Percentiles rank a stretch among this genome's conserved stretches.
These are phyloP conservation scores for Coemansia sp. DNA, from an alignment of 192 early-diverging fungal genomes.

Conservation along the genomic window DNA sequence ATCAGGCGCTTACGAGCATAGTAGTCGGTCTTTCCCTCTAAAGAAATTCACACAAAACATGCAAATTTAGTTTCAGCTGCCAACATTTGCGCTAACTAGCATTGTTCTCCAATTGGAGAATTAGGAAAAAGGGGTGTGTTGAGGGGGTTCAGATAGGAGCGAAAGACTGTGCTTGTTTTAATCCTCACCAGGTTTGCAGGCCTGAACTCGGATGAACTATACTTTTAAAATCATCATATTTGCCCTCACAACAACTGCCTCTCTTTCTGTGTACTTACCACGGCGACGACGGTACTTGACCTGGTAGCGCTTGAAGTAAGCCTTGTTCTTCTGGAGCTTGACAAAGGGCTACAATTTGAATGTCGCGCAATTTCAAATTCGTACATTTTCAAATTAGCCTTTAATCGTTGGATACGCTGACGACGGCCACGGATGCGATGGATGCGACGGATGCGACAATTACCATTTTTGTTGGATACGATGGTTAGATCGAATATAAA, in stretches of 20 bases:
- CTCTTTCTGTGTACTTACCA: slow-evolving; percentile 62
- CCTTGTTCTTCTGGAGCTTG: slow-evolving; percentile 94
- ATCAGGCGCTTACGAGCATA: slow-evolving; percentile 98
- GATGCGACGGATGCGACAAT: slow-evolving; percentile 27
- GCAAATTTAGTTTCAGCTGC: neutral
- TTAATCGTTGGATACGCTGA: slow-evolving; percentile 6
- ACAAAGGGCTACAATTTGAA: slow-evolving; percentile 60
- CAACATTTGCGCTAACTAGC: neutral
- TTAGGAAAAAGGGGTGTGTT: neutral
- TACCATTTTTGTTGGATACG: slow-evolving; percentile 46
- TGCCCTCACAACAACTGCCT: neutral
- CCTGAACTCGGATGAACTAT: slow-evolving; percentile 81
- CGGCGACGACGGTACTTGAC: slow-evolving; percentile 99
- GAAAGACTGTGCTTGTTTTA: slow-evolving; percentile 64
- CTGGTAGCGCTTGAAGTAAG: slow-evolving; percentile 99
- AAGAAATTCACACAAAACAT: slow-evolving; percentile 1
- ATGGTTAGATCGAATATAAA: slow-evolving; percentile 6
- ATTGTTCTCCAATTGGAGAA: neutral
- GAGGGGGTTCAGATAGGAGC: slow-evolving; percentile 80
- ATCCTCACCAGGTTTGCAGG: slow-evolving; percentile 54
- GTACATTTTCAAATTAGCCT: neutral
- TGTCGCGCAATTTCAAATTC: neutral
- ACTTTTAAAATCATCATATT: slow-evolving; percentile 64
- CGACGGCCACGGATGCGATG: neutral
- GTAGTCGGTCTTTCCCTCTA: slow-evolving; percentile 99